Conservation (phyloP, 495 filamentous ascomycete genomes). For the Thozetella sp. region DNA sequence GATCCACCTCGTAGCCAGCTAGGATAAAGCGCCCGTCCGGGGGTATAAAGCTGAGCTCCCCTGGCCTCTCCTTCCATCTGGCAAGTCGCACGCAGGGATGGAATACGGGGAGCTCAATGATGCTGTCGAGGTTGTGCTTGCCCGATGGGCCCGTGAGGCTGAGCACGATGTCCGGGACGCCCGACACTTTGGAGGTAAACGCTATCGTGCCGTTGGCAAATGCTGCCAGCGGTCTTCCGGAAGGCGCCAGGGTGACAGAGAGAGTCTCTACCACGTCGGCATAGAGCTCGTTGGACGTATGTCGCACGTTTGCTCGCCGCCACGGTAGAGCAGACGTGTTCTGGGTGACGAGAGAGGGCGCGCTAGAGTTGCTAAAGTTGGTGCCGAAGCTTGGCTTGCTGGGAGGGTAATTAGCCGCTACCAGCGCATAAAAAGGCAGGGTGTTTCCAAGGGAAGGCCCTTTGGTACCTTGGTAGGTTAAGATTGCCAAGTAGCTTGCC, state of each 20-base stretch:
- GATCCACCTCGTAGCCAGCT: conserved; percentile 91
- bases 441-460: background rate
- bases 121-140: conserved; percentile 68
- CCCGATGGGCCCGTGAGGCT: conserved; percentile 78
- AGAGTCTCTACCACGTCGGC: conserved; percentile 94
- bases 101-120: conserved; percentile 90
- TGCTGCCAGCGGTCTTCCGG: conserved; percentile 82
- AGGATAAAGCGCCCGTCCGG: conserved; percentile 95
- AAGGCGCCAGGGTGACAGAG: conserved; percentile 83
- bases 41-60: conserved; percentile 91
- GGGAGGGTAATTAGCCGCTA: background rate
- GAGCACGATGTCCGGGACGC: conserved; percentile 85
- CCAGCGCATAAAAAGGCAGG: no score
- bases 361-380: conserved; percentile 15
- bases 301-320: conserved; percentile 88
- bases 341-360: conserved; percentile 34
- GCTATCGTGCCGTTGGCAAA: conserved; percentile 91
- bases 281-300: conserved; percentile 97
- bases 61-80: conserved; percentile 83
- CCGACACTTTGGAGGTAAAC: conserved; percentile 93
- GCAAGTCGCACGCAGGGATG: conserved; percentile 91
- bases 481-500: conserved; percentile 90
- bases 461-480: conserved; percentile 69
- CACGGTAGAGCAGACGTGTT: conserved; percentile 66
- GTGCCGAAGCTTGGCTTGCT: conserved; percentile 19